Base-by-base conservation (phyloP, 2,329 filamentous ascomycete genomes). In the Claviceps arundinis region DNA sequence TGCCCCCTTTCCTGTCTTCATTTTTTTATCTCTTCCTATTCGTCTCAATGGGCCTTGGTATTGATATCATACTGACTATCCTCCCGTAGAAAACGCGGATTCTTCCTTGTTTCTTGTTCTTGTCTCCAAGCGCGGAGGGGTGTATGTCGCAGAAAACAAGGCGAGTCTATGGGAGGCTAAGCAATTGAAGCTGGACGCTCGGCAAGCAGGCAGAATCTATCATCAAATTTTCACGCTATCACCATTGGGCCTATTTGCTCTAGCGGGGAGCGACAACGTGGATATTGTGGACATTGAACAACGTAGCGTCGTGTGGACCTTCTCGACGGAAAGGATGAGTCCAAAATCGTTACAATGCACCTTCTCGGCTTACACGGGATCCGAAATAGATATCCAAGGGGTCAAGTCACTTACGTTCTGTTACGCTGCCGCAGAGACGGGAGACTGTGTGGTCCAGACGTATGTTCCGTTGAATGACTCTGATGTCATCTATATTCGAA, bases 401-500 rank as follows among this genome's bases (percentile, higher is more conserved):
- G 66, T 89, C 1, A 72, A 73, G 30, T 81, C 76, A 14, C 70
- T 89, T n/a, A 81, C 78, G 0, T 65, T 89, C 22, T 78, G 76
- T 13, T 88, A 87, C 60, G 73, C 74, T 3, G 76, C 78, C 54
- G 68, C 71, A 4, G 77, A 80, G 19, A 78, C 77, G 0, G 75
- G 78, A 11, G 76, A 83, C 48, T 80, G 83, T 52, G 72, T 87
- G 19, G 69, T 88, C 56, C 81, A 85, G 50, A 83, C 76, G 0
- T 86, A 82, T 59, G 68, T 73, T 0, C 75, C 80, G 0, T 66
- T 73, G 9, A 68, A 73, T 34, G 76, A 78, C 11, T 72, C 66
- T 38, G 76, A 73, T 59, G 72, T 69, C 50, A 78, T 87, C 11
- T 82, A 77, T 61, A 75, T 83, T 50, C 73, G 45, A 70, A 74